A percentile compares a stretch with the other conserved stretches of the same genome.
Evolutionary conservation across 225 moss, liverwort and hornwort genomes (phyloP).

Genomic region (Lunularia cruciata): DNA sequence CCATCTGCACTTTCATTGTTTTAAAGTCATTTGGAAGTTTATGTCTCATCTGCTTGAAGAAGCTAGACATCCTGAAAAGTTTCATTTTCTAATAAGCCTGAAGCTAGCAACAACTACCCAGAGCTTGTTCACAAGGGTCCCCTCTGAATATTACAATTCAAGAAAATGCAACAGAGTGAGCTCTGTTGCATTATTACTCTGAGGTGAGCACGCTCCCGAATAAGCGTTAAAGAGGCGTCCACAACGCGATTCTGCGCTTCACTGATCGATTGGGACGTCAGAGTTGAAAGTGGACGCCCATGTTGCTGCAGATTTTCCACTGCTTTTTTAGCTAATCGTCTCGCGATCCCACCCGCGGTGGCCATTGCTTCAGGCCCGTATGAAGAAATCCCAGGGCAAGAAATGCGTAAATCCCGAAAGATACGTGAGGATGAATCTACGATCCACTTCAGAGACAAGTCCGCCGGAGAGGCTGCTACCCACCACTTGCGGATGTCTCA

Average conservation of each 20-base stretch:
- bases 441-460: too few relatives aligned
- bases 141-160: too few relatives aligned
- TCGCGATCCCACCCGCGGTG: not conserved
- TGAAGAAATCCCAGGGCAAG: not conserved
- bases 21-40: too few relatives aligned
- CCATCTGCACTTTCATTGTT: too few relatives aligned
- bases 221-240: conserved; percentile 83
- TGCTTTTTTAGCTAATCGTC: conserved; percentile 2
- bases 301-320: conserved; percentile 7
- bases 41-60: too few relatives aligned
- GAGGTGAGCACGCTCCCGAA: conserved; percentile 81
- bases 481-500: too few relatives aligned
- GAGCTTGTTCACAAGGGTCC: not conserved
- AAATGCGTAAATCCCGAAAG: too few relatives aligned
- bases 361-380: conserved; percentile 1
- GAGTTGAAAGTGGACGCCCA: conserved; percentile 1
- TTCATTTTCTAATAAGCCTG: too few relatives aligned
- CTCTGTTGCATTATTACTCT: conserved; percentile 40
- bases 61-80: too few relatives aligned
- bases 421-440: too few relatives aligned
- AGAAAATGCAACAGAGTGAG: not conserved
- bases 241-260: conserved; percentile 81
- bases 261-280: conserved; percentile 39
- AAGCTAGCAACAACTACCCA: too few relatives aligned
- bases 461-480: too few relatives aligned